Evolutionary conservation across 768 basidiomycete species (phyloP), one percentile per base, ranked within the genome.

Genomic region (Lyophyllum semitale): DNA sequence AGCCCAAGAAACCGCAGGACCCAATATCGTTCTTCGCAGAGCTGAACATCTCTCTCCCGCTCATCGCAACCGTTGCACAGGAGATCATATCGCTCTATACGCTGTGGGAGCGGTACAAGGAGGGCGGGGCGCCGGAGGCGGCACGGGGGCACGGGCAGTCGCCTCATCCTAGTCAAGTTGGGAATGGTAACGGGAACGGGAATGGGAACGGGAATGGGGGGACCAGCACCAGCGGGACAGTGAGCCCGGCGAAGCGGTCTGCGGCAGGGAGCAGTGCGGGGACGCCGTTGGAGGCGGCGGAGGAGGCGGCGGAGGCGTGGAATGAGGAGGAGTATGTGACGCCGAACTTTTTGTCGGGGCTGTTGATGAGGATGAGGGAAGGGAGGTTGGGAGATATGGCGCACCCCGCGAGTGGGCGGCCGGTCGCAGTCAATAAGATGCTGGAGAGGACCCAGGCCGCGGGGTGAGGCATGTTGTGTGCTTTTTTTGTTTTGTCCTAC

Each of bases 51-150:
- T 93, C 88, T 47, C 79, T 95, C 60, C 79, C 89, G 1, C 80
- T 90, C 54, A 73, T 99, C 37, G 84, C 92, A 25, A 87, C 89
- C 37, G 88, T 97, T 63, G 83, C 89, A 0, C 95, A 98, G 66
- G 92, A 98, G 73, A 92, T 98, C 59, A 80, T 98, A 51, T 84
- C 89, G 4, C 71, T 97, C 30, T 98, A 98, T 71, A 83, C 89
- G 4, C 80, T 95, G 0, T 98, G 95, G 93, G 89, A 91, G 35
- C 77, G 83, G 8, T 93, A 93, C 71, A 85, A 84, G 53, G 88
- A 92, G 57, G 84, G 88, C 41, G 73, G 72, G 4, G 65, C 77
- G 9, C 71, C 73, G 3, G 73, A 76, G n/a, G 68, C 66, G 8
- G 45, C 64, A 32, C 59, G 64, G 15, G 69, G 65, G 30, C 59